These are phyloP conservation scores for Phytophthora vignae DNA, from an alignment of 352 stramenopile genomes.

Conservation along the genomic window DNA sequence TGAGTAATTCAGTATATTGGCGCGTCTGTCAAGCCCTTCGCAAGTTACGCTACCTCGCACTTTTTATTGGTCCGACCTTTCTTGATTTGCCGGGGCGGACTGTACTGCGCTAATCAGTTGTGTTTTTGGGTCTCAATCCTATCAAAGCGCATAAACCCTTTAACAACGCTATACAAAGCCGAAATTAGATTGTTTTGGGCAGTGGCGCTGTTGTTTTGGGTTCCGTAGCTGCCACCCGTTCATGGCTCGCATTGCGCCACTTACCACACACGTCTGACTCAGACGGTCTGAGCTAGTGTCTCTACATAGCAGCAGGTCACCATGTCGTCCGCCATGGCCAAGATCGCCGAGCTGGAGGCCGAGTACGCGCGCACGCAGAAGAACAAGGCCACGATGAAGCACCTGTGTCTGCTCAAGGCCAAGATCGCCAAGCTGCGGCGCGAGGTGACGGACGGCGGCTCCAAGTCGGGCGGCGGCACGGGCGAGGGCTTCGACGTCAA, in stretches of 20 bases:
- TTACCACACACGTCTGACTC: too few relatives aligned
- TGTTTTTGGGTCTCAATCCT: not conserved
- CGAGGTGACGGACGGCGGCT: slow-evolving; percentile 90
- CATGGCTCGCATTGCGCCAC: not conserved
- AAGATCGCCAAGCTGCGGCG: slow-evolving; percentile 97
- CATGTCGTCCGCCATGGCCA: slow-evolving; percentile 74
- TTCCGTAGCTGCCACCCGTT: not conserved
- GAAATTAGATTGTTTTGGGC: not conserved
- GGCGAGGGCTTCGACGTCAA: slow-evolving; percentile 93
- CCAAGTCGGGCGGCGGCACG: slow-evolving; percentile 69
- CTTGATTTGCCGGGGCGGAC: too few relatives aligned
- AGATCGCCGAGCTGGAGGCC: slow-evolving; percentile 85
- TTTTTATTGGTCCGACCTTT: too few relatives aligned
- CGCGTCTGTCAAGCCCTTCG: too few relatives aligned
- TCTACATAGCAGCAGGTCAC: not conserved
- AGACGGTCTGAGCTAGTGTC: too few relatives aligned
- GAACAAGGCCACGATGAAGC: slow-evolving; percentile 99
- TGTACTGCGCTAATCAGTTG: not conserved
- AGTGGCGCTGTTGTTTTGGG: not conserved
- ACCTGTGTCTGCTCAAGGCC: slow-evolving; percentile 98
- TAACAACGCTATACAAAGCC: not conserved
- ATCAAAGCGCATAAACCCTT: not conserved
- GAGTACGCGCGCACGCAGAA: slow-evolving; percentile 99
- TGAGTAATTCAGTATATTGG: too few relatives aligned
- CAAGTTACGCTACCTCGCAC: too few relatives aligned